Conservation (phyloP, 1,284 basidiomycete species). For the Ceratobasidium theobromae region DNA sequence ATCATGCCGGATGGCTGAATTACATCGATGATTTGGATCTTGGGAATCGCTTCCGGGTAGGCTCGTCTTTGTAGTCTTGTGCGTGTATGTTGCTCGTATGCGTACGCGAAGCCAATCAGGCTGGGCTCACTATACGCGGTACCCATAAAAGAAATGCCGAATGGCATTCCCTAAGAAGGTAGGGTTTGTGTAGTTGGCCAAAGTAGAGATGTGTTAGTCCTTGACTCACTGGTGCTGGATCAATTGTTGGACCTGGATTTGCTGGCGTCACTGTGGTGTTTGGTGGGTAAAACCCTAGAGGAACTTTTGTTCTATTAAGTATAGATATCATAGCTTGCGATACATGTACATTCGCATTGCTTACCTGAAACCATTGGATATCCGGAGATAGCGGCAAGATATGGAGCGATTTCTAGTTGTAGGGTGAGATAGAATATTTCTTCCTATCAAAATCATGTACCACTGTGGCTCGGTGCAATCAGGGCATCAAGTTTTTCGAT, state of each 20-base stretch:
- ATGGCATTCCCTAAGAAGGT: conserved; percentile 50
- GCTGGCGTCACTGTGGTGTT: conserved; percentile 45
- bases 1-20: too few species aligned
- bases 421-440: not conserved
- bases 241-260: conserved; percentile 40
- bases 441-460: not conserved
- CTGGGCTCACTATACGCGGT: conserved; percentile 63
- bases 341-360: too few species aligned
- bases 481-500: conserved; percentile 58
- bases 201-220: not conserved
- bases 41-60: conserved; percentile 58
- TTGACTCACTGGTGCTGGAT: conserved; percentile 49
- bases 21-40: conserved; percentile 59
- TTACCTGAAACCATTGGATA: too few species aligned
- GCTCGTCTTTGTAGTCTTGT: conserved; percentile 55
- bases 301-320: too few species aligned
- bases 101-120: conserved; percentile 60
- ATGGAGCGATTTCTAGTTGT: too few species aligned
- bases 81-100: conserved; percentile 65
- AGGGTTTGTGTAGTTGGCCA: too few species aligned
- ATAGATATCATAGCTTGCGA: too few species aligned
- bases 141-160: conserved; percentile 64
- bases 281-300: conserved; percentile 61
- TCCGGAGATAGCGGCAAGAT: too few species aligned
- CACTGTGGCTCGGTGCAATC: conserved; percentile 55